Base-by-base conservation (phyloP, 164 flowering plant genomes). In the Santalum album region DNA sequence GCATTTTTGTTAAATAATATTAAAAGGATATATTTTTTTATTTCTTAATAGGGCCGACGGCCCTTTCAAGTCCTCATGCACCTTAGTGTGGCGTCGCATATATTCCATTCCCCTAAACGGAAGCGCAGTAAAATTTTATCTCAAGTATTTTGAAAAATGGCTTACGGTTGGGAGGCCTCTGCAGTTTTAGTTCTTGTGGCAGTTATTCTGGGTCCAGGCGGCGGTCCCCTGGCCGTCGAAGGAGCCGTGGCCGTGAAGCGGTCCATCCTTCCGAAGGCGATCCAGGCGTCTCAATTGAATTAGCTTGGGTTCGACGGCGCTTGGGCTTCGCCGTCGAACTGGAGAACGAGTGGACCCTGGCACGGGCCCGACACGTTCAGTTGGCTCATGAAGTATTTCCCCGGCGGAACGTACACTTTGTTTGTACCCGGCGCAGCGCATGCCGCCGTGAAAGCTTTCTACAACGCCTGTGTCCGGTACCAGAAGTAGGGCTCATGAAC, bases 91-190 rank as follows among this genome's bases (percentile, higher is more conserved):
- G n/a, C n/a, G n/a, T n/a, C n/a, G n/a, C n/a, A n/a, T n/a, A n/a
- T n/a, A n/a, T n/a, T n/a, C n/a, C n/a, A n/a, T n/a, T n/a, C n/a
- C n/a, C n/a, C n/a, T n/a, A n/a, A n/a, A n/a, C n/a, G n/a, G n/a
- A n/a, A 6, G 19, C 21, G 7, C 47, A 38, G 3, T 92, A 57
- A 75, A 83, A 55, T 89, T 89, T 65, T 89, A 83, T 67, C 96
- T 89, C 59, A 96, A 96, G 25, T 80, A 87, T 55, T 92, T 92
- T 66, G 99, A 97, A 11, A 76, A 92, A 55, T 87, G 87, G 51
- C 25, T 20, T 20, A 46, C 50, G 15, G 50, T 46, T 21, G 50
- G 23, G 26, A 46, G 50, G 50, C 25, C 7, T 9, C 14, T n/a
- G 50, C 50, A 46, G 23, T 7, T 2, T 7, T n/a, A 22, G 50